Base-by-base conservation (phyloP, 495 filamentous ascomycete genomes). In the Tetracladium setigerum region DNA sequence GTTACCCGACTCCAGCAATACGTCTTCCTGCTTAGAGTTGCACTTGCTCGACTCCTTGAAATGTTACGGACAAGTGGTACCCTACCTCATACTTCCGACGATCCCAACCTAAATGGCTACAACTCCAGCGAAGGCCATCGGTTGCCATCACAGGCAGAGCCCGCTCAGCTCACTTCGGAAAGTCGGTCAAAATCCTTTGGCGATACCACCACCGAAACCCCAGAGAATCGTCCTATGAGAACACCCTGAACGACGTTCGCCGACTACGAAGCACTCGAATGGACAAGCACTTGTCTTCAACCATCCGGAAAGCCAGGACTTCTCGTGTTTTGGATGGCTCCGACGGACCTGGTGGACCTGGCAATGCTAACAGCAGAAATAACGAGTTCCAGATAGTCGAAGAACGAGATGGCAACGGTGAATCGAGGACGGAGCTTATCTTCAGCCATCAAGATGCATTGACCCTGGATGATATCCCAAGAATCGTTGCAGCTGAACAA, bases 381-480 rank as follows among this genome's bases (percentile, higher is more conserved):
- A 69, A 72, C 38, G 76, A 74, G 2, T 83, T 71, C 41, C 83
- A 87, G 50, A 95, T 96, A 57, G 81, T 95, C 0, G 87, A 95
- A 60, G 91, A 95, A 57, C 79, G 78, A 34, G 87, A 91, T 52
- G 72, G 70, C 31, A 82, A 81, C 49, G 79, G 82, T 22, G 85
- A 91, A 34, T 72, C 75, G n/a, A 75, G 78, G 17, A 81, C 78
- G 18, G 83, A 89, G 44, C 70, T 89, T 51, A 87, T 86, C 38
- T 86, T 98, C 53, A 87, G 86, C n/a, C 78, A 86, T 53, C 84
- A 91, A 48, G 89, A 96, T 69, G 86, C 87, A 12, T 71, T 97
- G 30, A 95, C 89, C 5, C 69, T 99, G 46, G 92, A 97, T 63
- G 92, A 99, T 60, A 96, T 99, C 51, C 91, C 92, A n/a, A 76